phyloP scores from a whole-genome alignment of 2,329 filamentous ascomycete species.

The Mycogone perniciosa region DNA sequence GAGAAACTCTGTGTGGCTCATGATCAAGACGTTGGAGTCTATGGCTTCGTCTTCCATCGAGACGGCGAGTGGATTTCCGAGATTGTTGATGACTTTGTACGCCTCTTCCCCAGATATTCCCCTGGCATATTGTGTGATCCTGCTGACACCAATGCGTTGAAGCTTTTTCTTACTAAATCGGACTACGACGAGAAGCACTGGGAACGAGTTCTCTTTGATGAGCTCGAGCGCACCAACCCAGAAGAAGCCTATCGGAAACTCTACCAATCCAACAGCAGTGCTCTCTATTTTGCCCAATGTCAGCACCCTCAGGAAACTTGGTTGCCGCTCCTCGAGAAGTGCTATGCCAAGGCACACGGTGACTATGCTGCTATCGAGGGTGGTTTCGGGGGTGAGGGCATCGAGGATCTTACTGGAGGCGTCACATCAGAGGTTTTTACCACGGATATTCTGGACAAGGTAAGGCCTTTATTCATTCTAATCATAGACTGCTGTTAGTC shows the following conservation, averaged over 20 bases:
- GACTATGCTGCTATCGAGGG: slow-evolving; percentile 72
- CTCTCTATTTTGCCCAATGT: slow-evolving; percentile 72
- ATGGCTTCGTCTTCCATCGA: slow-evolving; percentile 78
- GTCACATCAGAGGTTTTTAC: slow-evolving; percentile 61
- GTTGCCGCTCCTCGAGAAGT: slow-evolving; percentile 73
- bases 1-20: slow-evolving; percentile 67
- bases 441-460: slow-evolving; percentile 65
- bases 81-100: slow-evolving; percentile 50
- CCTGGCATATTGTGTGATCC: background rate
- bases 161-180: slow-evolving; percentile 48
- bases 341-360: slow-evolving; percentile 74
- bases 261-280: slow-evolving; percentile 67
- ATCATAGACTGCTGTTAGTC: background rate
- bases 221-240: slow-evolving; percentile 42
- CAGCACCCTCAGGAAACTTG: slow-evolving; percentile 71
- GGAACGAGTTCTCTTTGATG: slow-evolving; percentile 38
- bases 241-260: slow-evolving; percentile 59
- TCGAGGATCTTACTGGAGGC: slow-evolving; percentile 58
- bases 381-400: slow-evolving; percentile 56
- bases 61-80: slow-evolving; percentile 67
- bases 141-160: background rate
- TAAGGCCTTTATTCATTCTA: slow-evolving; percentile 30
- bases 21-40: slow-evolving; percentile 69
- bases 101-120: background rate
- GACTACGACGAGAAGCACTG: slow-evolving; percentile 55